Percentiles rank a stretch among this genome's conserved stretches.
These are phyloP conservation scores for Sclerotiophoma versabilis DNA, from an alignment of 2,329 filamentous ascomycete genomes.

Conservation along the genomic window DNA sequence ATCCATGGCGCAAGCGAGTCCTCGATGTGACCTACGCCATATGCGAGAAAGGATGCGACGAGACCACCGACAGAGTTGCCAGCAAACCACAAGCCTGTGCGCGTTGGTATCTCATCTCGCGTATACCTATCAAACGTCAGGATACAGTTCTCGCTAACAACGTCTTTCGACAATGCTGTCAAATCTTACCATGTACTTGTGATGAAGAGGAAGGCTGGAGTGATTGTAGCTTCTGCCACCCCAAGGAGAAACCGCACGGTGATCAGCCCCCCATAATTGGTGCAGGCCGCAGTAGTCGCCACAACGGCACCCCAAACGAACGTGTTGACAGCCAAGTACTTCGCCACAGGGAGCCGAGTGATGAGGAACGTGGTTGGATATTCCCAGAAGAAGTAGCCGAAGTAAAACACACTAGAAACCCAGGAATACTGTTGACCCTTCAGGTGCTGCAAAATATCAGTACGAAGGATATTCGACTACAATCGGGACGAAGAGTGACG, in stretches of 20 bases:
- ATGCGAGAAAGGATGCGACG: constrained; percentile 11
- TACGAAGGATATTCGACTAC: too few relatives aligned
- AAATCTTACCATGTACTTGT: constrained; percentile 36
- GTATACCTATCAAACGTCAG: constrained; percentile 6
- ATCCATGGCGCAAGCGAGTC: constrained; percentile 6
- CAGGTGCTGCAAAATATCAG: constrained; percentile 1
- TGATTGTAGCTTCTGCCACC: constrained; percentile 11
- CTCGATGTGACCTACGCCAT: constrained; percentile 6
- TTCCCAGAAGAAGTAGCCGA: constrained; percentile 11
- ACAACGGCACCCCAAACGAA: constrained; percentile 5
- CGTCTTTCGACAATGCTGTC: constrained; percentile 10
- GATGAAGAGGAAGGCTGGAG: constrained; percentile 32
- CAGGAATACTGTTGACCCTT: constrained; percentile 12
- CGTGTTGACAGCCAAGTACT: constrained; percentile 5
- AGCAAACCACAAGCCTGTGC: constrained; percentile 9
- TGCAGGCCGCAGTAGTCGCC: constrained; percentile 1
- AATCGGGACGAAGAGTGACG: background rate
- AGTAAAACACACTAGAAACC: constrained; percentile 8
- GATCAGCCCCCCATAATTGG: constrained; percentile 1
- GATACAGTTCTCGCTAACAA: background rate
- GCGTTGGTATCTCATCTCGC: constrained; percentile 9
- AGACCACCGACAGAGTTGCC: constrained; percentile 11
- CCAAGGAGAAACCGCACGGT: constrained; percentile 10
- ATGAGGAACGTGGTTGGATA: constrained; percentile 7
- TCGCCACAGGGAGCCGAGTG: background rate